These are phyloP conservation scores for Fusarium nanum DNA, from an alignment of 2,329 filamentous ascomycete species.

Conservation along the genomic window DNA sequence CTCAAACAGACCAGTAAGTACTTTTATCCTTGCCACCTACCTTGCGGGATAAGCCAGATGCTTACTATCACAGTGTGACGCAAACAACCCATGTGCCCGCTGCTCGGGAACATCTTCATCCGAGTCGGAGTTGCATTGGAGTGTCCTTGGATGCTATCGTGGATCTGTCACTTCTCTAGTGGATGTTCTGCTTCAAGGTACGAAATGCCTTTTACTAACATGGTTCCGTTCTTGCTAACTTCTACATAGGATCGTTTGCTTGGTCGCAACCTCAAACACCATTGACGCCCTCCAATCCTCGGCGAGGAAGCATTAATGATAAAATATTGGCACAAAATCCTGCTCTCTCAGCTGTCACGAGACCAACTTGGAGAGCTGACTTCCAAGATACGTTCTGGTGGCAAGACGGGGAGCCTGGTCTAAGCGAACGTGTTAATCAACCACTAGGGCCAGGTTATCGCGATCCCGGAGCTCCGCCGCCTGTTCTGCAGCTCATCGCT, in stretches of 20 bases:
- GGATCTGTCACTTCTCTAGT: slow-evolving; percentile 60
- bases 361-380: slow-evolving; percentile 61
- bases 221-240: slow-evolving; percentile 21
- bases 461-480: slow-evolving; percentile 57
- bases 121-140: slow-evolving; percentile 60
- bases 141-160: slow-evolving; percentile 63
- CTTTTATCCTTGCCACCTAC: not conserved
- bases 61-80: slow-evolving; percentile 60
- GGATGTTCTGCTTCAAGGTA: slow-evolving; percentile 64
- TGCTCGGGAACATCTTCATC: slow-evolving; percentile 56
- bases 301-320: slow-evolving; percentile 64
- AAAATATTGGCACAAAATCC: slow-evolving; percentile 61
- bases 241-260: slow-evolving; percentile 57
- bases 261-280: slow-evolving; percentile 63
- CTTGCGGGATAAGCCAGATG: not conserved
- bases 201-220: slow-evolving; percentile 8
- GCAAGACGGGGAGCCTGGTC: slow-evolving; percentile 60
- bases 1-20: slow-evolving; percentile 58
- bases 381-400: slow-evolving; percentile 70
- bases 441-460: slow-evolving; percentile 16
- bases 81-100: slow-evolving; percentile 60
- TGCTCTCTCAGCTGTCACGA: slow-evolving; percentile 53
- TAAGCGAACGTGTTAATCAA: slow-evolving; percentile 39
- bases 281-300: slow-evolving; percentile 61
- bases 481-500: slow-evolving; percentile 62